Evolutionary conservation across 2,329 filamentous ascomycete species (phyloP).

Genomic region (Stagonosporopsis rhizophila): DNA sequence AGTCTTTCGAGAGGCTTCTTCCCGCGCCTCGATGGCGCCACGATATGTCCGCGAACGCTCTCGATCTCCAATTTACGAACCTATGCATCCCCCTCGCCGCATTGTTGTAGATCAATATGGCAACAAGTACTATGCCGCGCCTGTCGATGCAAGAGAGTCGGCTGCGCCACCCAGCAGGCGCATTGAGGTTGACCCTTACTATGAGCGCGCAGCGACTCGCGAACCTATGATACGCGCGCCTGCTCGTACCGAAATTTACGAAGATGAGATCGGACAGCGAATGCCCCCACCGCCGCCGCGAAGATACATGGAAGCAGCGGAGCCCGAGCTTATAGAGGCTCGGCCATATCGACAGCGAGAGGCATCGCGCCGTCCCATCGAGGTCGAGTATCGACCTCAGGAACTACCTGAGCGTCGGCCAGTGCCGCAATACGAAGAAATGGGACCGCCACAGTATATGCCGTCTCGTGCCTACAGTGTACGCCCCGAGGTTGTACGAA

Average conservation of each 20-base stretch:
- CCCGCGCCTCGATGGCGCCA: conserved; percentile 45
- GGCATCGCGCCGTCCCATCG: conserved; percentile 60
- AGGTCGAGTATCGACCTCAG: conserved; percentile 41
- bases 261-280: conserved; percentile 45
- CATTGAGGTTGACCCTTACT: conserved; percentile 65
- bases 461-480: conserved; percentile 49
- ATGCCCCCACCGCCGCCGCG: conserved; percentile 59
- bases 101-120: conserved; percentile 85
- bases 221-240: conserved; percentile 59
- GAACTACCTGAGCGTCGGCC: conserved; percentile 38
- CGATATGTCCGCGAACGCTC: conserved; percentile 54
- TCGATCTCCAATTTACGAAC: conserved; percentile 48
- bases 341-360: conserved; percentile 65
- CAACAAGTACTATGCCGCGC: conserved; percentile 74
- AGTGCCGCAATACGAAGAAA: conserved; percentile 46
- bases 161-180: conserved; percentile 59
- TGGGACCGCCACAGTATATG: conserved; percentile 45
- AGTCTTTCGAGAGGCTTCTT: conserved; percentile 48
- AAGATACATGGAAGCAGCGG: conserved; percentile 66
- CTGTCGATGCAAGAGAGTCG: conserved; percentile 60
- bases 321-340: conserved; percentile 61
- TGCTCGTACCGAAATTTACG: conserved; percentile 59
- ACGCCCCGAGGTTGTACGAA: conserved; percentile 47
- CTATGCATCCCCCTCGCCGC: conserved; percentile 63
- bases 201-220: conserved; percentile 68